Base-by-base conservation (phyloP, 306 rosid species). In the Acacia crassicarpa region DNA sequence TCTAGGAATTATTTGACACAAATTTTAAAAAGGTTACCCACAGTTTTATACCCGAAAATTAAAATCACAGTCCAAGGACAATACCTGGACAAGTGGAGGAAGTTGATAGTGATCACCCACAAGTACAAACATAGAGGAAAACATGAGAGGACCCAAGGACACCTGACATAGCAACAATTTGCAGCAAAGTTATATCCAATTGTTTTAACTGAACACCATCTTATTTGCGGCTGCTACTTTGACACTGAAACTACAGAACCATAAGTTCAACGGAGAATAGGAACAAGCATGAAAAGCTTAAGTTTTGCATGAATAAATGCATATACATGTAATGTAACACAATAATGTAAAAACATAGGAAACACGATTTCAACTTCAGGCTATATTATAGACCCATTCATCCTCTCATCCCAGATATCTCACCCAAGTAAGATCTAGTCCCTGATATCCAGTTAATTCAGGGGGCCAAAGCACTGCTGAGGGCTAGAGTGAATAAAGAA, bases 71-170 rank as follows among this genome's bases (percentile, higher is more conserved):
- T 63, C 73, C 19, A 59, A 77, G 84, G 66, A n/a, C 51, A 67
- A 62, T 67, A 91, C 99, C 88, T 93, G 91, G 75, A 95, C 97
- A 79, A 95, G 95, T 83, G 98, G 97, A 74, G 99, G 98, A 51
- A 95, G 86, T 76, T 95, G 99, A 89, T 95, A 95, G 87, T 95
- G 98, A 85, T 95, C 97, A 56, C 99, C 99, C 75, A 95, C 99
- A 73, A 95, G 94, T 45, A 95, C 94, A 91, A 95, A 95, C 78
- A 23, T 82, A 0, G 99, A 95, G 82, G 98, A 97, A 87, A 95
- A 87, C 85, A 86, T 87, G 65, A 95, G 83, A 80, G 99, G 99
- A 45, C 99, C 99, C 82, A 95, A 86, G 70, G 98, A 95, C 40
- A 95, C 99, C 98, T 95, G 83, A 85, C 59, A 85, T 63, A 63